Percentiles rank a stretch among this genome's conserved stretches.
phyloP scores from a whole-genome alignment of 2,329 filamentous ascomycete genomes.

The Ascochyta lentis region DNA sequence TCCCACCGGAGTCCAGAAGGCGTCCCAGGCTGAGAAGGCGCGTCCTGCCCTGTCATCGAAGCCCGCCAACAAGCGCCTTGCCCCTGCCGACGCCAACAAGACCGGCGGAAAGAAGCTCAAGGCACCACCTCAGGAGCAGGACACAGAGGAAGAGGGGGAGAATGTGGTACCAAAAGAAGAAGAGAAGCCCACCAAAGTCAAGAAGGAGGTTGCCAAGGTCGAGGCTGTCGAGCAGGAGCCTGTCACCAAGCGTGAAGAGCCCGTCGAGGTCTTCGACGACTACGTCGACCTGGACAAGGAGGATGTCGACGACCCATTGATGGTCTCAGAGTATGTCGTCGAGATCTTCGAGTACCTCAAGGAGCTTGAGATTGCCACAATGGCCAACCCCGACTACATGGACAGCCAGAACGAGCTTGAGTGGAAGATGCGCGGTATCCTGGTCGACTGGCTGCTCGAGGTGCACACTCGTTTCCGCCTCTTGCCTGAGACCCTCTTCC shows the following conservation, averaged over 20 bases:
- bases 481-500: constrained; percentile 93
- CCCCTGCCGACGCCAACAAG: constrained; percentile 70
- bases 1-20: constrained; percentile 82
- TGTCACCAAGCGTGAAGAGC: constrained; percentile 26
- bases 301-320: constrained; percentile 90
- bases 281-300: constrained; percentile 76
- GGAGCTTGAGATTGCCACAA: constrained; percentile 78
- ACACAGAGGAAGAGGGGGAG: constrained; percentile 16
- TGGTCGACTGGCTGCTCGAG: constrained; percentile 98
- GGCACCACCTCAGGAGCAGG: constrained; percentile 57
- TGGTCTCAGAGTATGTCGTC: constrained; percentile 96
- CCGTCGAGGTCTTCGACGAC: constrained; percentile 40
- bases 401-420: constrained; percentile 91
- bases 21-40: constrained; percentile 56
- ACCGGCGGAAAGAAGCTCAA: constrained; percentile 71
- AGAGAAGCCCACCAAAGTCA: constrained; percentile 58
- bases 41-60: background rate
- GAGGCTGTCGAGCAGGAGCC: constrained; percentile 32
- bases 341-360: constrained; percentile 97
- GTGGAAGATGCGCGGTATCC: constrained; percentile 98
- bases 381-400: constrained; percentile 95
- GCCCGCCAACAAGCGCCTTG: constrained; percentile 54
- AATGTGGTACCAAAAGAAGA: constrained; percentile 50
- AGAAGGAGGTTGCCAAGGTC: constrained; percentile 61
- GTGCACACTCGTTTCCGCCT: constrained; percentile 97